Evolutionary conservation across 257 asterid genomes (phyloP).

Genomic region (Solanum neorickii): DNA sequence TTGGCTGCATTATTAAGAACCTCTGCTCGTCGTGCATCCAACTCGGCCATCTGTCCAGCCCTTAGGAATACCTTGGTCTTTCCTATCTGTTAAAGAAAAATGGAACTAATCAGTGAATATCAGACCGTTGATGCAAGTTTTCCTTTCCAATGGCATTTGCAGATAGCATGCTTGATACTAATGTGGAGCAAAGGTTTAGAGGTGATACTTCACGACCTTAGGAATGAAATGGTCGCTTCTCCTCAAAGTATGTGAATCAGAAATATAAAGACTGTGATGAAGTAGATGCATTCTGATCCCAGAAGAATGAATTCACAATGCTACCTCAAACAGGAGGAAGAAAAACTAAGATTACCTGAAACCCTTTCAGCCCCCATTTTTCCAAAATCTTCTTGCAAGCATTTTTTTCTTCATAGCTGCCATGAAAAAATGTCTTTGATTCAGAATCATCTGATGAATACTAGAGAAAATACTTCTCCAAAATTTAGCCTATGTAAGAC

Average conservation of each 20-base stretch:
- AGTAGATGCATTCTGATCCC: not conserved
- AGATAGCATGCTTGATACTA: not conserved
- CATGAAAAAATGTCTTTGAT: slow-evolving; percentile 12
- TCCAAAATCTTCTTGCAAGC: slow-evolving; percentile 83
- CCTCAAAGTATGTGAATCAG: not conserved
- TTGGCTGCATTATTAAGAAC: slow-evolving; percentile 82
- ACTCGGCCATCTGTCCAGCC: slow-evolving; percentile 99
- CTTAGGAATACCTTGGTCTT: slow-evolving; percentile 95
- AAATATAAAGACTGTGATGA: not conserved
- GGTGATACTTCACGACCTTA: not conserved
- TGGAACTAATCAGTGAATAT: not conserved
- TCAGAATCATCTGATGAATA: slow-evolving; percentile 5
- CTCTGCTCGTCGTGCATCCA: slow-evolving; percentile 93
- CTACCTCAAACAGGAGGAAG: not conserved
- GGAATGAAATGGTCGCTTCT: not conserved
- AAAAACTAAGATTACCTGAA: slow-evolving; percentile 50
- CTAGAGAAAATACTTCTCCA: not conserved
- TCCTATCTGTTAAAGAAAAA: slow-evolving; percentile 52
- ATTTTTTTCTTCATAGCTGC: slow-evolving; percentile 78
- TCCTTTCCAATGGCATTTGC: not conserved
- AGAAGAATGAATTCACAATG: not conserved
- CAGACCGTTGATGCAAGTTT: not conserved
- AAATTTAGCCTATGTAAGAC: not conserved
- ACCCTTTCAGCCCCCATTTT: slow-evolving; percentile 77
- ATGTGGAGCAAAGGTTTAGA: not conserved